These are phyloP conservation scores for Raffaelea arxii DNA, from an alignment of 2,329 filamentous ascomycete species.

Conservation along the genomic window DNA sequence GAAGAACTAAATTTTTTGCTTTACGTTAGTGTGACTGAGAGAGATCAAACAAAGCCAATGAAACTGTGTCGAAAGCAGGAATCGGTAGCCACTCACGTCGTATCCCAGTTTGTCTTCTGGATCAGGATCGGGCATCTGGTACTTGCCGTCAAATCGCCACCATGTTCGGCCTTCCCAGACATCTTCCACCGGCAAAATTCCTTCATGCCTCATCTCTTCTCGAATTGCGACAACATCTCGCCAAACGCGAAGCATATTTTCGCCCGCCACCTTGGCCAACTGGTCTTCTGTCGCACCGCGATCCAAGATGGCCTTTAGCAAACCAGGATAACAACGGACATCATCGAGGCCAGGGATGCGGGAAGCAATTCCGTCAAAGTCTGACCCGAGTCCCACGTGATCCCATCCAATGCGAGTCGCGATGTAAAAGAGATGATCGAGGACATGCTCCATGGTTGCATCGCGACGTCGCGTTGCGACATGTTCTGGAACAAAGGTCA, in stretches of 20 bases:
- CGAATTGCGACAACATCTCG: constrained; percentile 16
- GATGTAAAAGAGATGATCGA: constrained; percentile 68
- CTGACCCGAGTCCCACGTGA: constrained; percentile 77
- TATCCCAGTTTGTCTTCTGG: constrained; percentile 22
- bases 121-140: constrained; percentile 23
- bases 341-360: constrained; percentile 71
- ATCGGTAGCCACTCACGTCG: background rate
- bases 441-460: constrained; percentile 17
- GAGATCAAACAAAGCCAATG: too few species aligned
- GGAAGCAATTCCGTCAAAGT: constrained; percentile 67
- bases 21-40: too few species aligned
- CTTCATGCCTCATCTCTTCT: constrained; percentile 17
- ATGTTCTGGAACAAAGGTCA: constrained; percentile 75
- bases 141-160: constrained; percentile 22
- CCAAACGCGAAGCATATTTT: constrained; percentile 80
- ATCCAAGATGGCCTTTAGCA: constrained; percentile 38
- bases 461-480: constrained; percentile 44
- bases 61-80: too few species aligned
- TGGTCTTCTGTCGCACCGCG: constrained; percentile 66
- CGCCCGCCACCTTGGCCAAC: constrained; percentile 64
- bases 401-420: constrained; percentile 76
- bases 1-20: background rate
- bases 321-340: constrained; percentile 40
- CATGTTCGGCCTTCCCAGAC: constrained; percentile 23
- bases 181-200: constrained; percentile 22